Conservation (phyloP, 2,329 filamentous ascomycete species). For the Piedraia hortae region DNA sequence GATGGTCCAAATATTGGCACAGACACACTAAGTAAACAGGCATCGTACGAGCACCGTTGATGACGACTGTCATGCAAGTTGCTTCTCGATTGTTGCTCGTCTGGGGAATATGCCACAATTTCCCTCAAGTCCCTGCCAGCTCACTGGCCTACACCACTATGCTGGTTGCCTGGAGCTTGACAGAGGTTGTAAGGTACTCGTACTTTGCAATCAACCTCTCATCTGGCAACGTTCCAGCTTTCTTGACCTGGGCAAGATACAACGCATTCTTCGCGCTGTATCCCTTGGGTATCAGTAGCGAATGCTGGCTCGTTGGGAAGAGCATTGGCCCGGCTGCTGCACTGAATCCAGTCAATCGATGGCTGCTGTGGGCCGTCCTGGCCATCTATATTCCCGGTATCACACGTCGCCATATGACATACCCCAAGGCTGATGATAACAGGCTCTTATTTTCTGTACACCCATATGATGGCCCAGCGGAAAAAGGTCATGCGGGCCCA, state of each 20-base stretch:
- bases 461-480: conserved; percentile 83
- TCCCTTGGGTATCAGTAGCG: conserved; percentile 68
- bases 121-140: conserved; percentile 32
- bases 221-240: conserved; percentile 26
- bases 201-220: conserved; percentile 60
- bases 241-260: conserved; percentile 56
- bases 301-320: conserved; percentile 53
- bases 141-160: conserved; percentile 43
- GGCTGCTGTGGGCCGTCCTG: conserved; percentile 35
- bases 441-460: conserved; percentile 64
- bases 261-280: conserved; percentile 88
- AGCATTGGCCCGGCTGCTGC: conserved; percentile 31
- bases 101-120: conserved; percentile 54
- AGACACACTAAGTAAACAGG: conserved; percentile 21
- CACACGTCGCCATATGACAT: background rate
- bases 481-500: conserved; percentile 49
- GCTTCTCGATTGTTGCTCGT: conserved; percentile 65
- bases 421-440: conserved; percentile 1
- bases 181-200: conserved; percentile 77
- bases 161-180: conserved; percentile 67
- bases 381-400: conserved; percentile 53
- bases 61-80: conserved; percentile 79
- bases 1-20: background rate
- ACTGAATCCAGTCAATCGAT: conserved; percentile 25
- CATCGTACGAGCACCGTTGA: conserved; percentile 57